Base-by-base conservation (phyloP, 2,329 filamentous ascomycete genomes). In the Fusarium praegraminearum region DNA sequence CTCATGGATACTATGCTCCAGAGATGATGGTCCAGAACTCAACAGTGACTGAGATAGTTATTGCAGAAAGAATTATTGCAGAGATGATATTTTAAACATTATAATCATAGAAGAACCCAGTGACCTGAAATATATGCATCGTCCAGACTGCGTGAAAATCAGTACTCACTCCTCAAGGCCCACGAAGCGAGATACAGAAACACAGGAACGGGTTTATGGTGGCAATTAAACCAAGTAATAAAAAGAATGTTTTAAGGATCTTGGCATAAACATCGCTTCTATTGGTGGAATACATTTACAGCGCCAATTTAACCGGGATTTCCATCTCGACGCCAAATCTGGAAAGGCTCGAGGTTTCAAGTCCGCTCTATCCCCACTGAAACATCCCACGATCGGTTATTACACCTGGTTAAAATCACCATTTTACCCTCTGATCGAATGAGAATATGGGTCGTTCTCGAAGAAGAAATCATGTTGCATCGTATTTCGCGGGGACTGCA, bases 301-400 rank as follows among this genome's bases (percentile, higher is more conserved):
- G 35, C 49, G 33, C 15, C 22, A 28, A 52, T 52, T 52, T 52
- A 52, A 20, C 49, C 49, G 49, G 49, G n/a, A n/a, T 30, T 52
- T 38, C 24, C 41, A 52, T 30, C 30, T 61, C 56, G 24, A 58
- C 41, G 13, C 33, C 56, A 16, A n/a, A 62, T 32, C 3, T 15
- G 58, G 58, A 22, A 62, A 62, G 58, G 58, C 18, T 44, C 9
- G 56, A 52, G 56, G 56, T 62, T 62, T 62, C 58, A 62, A 36
- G 35, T 18, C 56, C 24, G 11, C 18, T 33, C 11, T 38, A 49
- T 47, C 52, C 20, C 52, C 58, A 52, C 58, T 62, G 58, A 62
- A 52, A 52, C 49, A 52, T 41, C 7, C 49, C 49, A 52, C 49
- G 33, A 52, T 52, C 49, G 49, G 28, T 46, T 46, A 46, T 46